These are phyloP conservation scores for Scedosporium boydii DNA, from an alignment of 2,329 filamentous ascomycete genomes.

Conservation along the genomic window DNA sequence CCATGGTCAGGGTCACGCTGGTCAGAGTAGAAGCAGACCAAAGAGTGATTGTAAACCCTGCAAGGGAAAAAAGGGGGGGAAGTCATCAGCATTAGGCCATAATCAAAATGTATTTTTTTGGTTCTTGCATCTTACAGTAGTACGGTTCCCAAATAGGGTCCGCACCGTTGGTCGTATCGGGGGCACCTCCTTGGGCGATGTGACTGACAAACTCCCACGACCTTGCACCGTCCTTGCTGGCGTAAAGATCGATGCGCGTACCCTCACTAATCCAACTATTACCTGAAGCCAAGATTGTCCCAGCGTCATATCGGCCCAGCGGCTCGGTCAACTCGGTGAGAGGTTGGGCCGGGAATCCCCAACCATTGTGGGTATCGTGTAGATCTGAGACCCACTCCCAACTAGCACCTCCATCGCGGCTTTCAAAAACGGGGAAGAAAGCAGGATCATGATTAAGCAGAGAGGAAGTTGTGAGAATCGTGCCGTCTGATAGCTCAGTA, in stretches of 20 bases:
- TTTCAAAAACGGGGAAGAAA: slow-evolving; percentile 44
- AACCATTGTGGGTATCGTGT: slow-evolving; percentile 52
- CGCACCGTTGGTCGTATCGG: slow-evolving; percentile 46
- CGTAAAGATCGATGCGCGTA: slow-evolving; percentile 63
- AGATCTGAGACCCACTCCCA: slow-evolving; percentile 57
- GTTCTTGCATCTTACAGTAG: slow-evolving; percentile 27
- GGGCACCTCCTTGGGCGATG: slow-evolving; percentile 51
- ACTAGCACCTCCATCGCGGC: slow-evolving; percentile 41
- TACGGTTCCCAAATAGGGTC: slow-evolving; percentile 69
- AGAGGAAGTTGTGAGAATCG: background rate
- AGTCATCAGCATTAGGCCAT: background rate
- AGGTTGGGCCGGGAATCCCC: slow-evolving; percentile 61
- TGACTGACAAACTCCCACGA: slow-evolving; percentile 61
- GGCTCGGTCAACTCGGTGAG: slow-evolving; percentile 52
- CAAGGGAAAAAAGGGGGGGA: background rate
- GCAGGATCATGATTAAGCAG: background rate
- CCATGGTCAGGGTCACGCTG: slow-evolving; percentile 57
- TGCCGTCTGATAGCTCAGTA: slow-evolving; percentile 1
- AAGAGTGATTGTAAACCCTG: slow-evolving; percentile 43
- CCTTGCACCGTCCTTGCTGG: slow-evolving; percentile 46
- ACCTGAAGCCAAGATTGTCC: slow-evolving; percentile 54
- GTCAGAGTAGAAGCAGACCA: slow-evolving; percentile 65
- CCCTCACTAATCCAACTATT: slow-evolving; percentile 49
- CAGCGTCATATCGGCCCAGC: slow-evolving; percentile 48
- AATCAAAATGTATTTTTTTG: background rate